Base-by-base conservation (phyloP, 208 protist genomes). In the Naegleria lovaniensis region DNA sequence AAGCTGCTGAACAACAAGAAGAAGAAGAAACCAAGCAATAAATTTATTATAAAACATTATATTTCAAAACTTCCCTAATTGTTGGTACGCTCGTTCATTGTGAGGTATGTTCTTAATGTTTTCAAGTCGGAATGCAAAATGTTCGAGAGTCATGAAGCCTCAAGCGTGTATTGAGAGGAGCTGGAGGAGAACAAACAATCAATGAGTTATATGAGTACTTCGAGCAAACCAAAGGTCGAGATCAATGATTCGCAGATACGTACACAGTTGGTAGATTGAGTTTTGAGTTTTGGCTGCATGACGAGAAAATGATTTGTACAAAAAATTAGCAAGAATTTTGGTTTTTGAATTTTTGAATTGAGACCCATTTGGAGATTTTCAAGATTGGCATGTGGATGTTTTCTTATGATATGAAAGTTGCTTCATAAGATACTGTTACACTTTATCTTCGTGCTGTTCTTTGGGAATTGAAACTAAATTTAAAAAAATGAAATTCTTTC, bases 1-100 rank as follows among this genome's bases (percentile, higher is more conserved):
- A 94, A 15, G 13, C 55, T 67, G 55, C 55, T 67, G 94, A 95
- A 89, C 91, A 93, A 41, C 48, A 43, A 90, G 89, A 89, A 90
- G 52, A 39, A 39, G 83, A 87, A 87, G 16, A 41, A 87, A 67
- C 55, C 55, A 67, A 67, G 55, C 55, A 67, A 67, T 67, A 67
- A 67, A 67, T 67, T 67, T 67, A 67, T 67, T 29, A 67, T 29
- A 67, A 67, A 67, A 67, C 55, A 48, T 48, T 7, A 48, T 48
- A 48, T 48, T 48, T 48, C 43, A 48, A 48, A 48, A 48, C 43
- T n/a, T n/a, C n/a, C n/a, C n/a, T n/a, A n/a, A n/a, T n/a, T n/a
- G n/a, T n/a, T n/a, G n/a, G n/a, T n/a, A n/a, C n/a, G n/a, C n/a
- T n/a, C n/a, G n/a, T n/a, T n/a, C n/a, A n/a, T n/a, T n/a, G n/a